Base-by-base conservation (phyloP, 2,329 filamentous ascomycete genomes). In the Rhinocladiella similis region DNA sequence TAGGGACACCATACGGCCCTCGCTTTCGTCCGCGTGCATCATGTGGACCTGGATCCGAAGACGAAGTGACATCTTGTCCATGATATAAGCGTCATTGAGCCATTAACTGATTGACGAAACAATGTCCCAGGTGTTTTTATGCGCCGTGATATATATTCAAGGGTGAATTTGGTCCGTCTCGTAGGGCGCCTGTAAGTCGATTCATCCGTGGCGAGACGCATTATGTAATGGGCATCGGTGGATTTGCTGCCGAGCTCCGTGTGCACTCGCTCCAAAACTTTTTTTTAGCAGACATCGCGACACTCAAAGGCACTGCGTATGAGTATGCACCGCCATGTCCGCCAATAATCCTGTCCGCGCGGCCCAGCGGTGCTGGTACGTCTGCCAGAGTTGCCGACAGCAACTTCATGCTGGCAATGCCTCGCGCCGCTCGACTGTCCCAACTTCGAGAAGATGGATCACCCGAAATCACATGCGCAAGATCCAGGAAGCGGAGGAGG, bases 401-500 rank as follows among this genome's bases (percentile, higher is more conserved):
- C 50, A 48, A 16, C 48, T 55, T 3, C 53, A 41, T 18, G 18
- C 41, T 6, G 25, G 16, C 22, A 39, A 27, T 27, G 5, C 45
- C 12, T 14, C 27, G 18, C 14, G 16, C 22, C 18, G n/a, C 41
- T 22, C 18, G 2, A 9, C 29, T 16, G 13, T 13, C 54, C 6
- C 47, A 55, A 1, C 62, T 7, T 10, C 59, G 47, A 53, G 49
- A 39, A 53, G 75, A 69, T 70, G 66, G 56, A 75, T 78, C 41
- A 72, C 70, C 25, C 67, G 71, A 49, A 63, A 69, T 16, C 68
- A 72, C 43, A 42, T 75, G 5, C 67, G 64, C 49, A 70, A 71
- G 33, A 72, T 70, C 57, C 65, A 71, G 45, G 73, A 73, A n/a
- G 74, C 72, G 0, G 66, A 73, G 57, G 55, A 68, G 41, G 68